phyloP scores from a whole-genome alignment of 2,329 filamentous ascomycete species.

The Boeremia exigua region DNA sequence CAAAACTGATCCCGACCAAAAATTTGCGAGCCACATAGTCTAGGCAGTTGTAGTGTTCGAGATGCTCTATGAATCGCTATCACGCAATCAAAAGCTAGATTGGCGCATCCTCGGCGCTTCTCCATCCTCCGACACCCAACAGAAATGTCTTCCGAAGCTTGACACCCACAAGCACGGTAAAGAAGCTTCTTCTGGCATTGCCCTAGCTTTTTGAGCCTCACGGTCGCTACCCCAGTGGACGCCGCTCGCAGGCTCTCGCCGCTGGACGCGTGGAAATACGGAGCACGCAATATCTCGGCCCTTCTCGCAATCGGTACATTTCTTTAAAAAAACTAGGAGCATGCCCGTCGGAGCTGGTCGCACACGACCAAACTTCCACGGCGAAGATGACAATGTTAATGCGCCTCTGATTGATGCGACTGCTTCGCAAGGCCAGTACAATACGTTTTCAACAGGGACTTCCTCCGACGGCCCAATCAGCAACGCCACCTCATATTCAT shows the following conservation, averaged over 20 bases:
- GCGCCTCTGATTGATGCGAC: constrained; percentile 6
- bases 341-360: constrained; percentile 7
- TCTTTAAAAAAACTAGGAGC: background rate
- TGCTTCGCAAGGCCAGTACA: constrained; percentile 9
- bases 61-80: background rate
- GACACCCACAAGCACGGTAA: constrained; percentile 16
- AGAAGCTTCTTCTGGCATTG: constrained; percentile 16
- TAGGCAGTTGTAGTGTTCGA: background rate
- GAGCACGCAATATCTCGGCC: constrained; percentile 19
- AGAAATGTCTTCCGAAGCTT: constrained; percentile 18
- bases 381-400: background rate
- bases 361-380: background rate
- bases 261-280: constrained; percentile 2
- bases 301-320: constrained; percentile 6
- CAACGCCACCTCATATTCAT: background rate
- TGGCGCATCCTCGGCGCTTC: constrained; percentile 13
- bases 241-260: background rate
- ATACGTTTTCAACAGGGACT: constrained; percentile 6
- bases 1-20: background rate
- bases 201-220: constrained; percentile 12
- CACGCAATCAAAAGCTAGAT: constrained; percentile 2
- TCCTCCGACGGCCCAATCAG: background rate
- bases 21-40: background rate
- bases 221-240: constrained; percentile 6
- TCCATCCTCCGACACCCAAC: constrained; percentile 11